Evolutionary conservation across 805 yeast genomes (phyloP).

Genomic region (Vanderwaltozyma yarrowii): DNA sequence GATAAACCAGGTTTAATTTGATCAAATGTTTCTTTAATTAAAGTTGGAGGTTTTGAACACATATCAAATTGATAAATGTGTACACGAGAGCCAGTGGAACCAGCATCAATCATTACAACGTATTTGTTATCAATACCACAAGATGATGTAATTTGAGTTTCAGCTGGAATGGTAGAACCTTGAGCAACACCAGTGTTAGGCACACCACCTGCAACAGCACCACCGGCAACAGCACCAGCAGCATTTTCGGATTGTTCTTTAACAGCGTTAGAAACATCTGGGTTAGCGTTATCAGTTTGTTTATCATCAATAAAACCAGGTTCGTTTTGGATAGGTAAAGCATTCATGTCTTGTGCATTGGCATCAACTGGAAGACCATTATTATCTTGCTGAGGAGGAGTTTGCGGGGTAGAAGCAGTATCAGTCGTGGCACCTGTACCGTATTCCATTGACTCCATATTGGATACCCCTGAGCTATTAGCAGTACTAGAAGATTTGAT

Average conservation of each 20-base stretch:
- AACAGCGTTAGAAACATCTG: constrained; percentile 21
- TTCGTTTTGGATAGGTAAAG: constrained; percentile 12
- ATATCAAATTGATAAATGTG: constrained; percentile 89
- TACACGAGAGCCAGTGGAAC: constrained; percentile 93
- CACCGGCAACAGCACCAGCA: background rate
- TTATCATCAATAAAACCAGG: constrained; percentile 21
- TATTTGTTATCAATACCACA: constrained; percentile 46
- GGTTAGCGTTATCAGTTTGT: constrained; percentile 12
- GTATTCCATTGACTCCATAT: background rate
- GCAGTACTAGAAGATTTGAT: constrained; percentile 33
- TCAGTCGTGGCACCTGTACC: background rate
- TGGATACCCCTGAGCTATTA: background rate
- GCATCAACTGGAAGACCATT: background rate
- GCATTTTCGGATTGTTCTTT: constrained; percentile 6
- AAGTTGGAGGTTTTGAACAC: constrained; percentile 73
- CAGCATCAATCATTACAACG: constrained; percentile 95
- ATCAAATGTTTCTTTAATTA: constrained; percentile 70
- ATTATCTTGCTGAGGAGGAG: constrained; percentile 13
- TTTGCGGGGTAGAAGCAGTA: background rate
- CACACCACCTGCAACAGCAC: background rate
- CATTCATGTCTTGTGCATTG: constrained; percentile 1
- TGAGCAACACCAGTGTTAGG: constrained; percentile 22
- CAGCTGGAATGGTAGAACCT: background rate
- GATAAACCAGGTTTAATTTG: constrained; percentile 92
- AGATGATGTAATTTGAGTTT: background rate